A percentile compares a stretch with the other conserved stretches of the same genome.
Evolutionary conservation across 345 rosid species (phyloP).

Genomic region (Linum trigynum): DNA sequence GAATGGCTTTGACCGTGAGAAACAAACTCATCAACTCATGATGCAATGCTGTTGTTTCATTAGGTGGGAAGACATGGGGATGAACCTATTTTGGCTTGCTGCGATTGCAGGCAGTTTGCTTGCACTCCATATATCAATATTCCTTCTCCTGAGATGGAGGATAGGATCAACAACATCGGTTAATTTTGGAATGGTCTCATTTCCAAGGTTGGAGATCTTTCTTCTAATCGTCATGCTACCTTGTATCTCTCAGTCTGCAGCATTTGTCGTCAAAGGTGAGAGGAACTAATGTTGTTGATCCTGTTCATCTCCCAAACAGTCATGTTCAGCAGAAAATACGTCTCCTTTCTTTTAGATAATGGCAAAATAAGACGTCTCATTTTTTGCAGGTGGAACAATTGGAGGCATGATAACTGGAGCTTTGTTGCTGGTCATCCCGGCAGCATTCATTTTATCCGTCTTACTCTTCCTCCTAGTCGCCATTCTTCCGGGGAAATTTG

Average conservation of each 20-base stretch:
- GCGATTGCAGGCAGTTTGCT: constrained; percentile 31
- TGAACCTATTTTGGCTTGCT: constrained; percentile 49
- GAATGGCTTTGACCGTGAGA: neutral
- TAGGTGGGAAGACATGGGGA: constrained; percentile 43
- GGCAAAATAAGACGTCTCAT: no score
- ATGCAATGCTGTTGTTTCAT: constrained; percentile 6
- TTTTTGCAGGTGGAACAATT: constrained; percentile 32
- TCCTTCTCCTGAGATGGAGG: constrained; percentile 37
- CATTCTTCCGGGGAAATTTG: constrained; percentile 28
- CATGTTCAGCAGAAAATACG: constrained; percentile 11
- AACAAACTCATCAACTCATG: neutral
- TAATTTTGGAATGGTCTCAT: constrained; percentile 28
- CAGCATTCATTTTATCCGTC: constrained; percentile 32
- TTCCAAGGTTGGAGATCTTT: constrained; percentile 39
- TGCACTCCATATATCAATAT: constrained; percentile 17
- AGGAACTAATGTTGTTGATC: no score
- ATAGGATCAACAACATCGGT: constrained; percentile 18
- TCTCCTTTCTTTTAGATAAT: neutral
- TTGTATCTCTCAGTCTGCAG: constrained; percentile 44
- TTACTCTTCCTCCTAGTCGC: constrained; percentile 28
- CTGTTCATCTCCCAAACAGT: neutral
- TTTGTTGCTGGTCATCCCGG: constrained; percentile 35
- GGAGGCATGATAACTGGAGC: constrained; percentile 39
- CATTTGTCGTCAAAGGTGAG: constrained; percentile 41
- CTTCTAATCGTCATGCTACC: constrained; percentile 40